A percentile compares a stretch with the other conserved stretches of the same genome.
phyloP scores from a whole-genome alignment of 2,329 filamentous ascomycete genomes.

The Acephala macrosclerotiorum region DNA sequence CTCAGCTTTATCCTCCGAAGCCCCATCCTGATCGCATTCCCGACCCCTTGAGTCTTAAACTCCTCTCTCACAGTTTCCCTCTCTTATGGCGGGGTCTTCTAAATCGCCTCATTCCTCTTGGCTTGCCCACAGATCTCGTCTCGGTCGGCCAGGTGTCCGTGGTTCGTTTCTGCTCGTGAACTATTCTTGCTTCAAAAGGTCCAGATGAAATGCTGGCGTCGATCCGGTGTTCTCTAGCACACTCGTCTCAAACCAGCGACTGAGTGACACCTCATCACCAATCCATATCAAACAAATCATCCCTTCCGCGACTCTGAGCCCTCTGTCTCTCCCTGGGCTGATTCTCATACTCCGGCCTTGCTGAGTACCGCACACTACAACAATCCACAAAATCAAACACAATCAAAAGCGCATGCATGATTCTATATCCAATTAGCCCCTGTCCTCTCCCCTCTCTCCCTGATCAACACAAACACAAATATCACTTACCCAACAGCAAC shows the following conservation, averaged over 20 bases:
- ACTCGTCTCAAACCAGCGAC: neutral
- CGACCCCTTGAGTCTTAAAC: no score
- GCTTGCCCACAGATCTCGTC: no score
- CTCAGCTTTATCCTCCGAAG: no score
- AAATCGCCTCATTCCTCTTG: no score
- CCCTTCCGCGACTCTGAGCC: conserved; percentile 5
- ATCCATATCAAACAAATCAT: conserved; percentile 23
- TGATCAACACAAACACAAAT: neutral
- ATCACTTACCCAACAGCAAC: conserved; percentile 15
- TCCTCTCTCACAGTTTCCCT: no score
- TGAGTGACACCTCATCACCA: conserved; percentile 15
- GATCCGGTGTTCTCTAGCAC: neutral
- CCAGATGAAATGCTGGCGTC: neutral
- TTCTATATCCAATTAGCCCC: conserved; percentile 8
- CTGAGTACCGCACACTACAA: conserved; percentile 10
- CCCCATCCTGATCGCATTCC: no score
- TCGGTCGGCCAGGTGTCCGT: no score
- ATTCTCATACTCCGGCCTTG: conserved; percentile 1
- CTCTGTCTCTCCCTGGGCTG: neutral
- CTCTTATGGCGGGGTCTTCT: no score
- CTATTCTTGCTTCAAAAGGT: neutral
- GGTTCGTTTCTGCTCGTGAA: no score
- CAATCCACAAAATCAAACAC: conserved; percentile 25
- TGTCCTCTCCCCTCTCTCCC: neutral
- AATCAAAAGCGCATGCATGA: conserved; percentile 17